Conservation (phyloP, 2,329 filamentous ascomycete genomes). For the Dactylella cylindrospora region DNA sequence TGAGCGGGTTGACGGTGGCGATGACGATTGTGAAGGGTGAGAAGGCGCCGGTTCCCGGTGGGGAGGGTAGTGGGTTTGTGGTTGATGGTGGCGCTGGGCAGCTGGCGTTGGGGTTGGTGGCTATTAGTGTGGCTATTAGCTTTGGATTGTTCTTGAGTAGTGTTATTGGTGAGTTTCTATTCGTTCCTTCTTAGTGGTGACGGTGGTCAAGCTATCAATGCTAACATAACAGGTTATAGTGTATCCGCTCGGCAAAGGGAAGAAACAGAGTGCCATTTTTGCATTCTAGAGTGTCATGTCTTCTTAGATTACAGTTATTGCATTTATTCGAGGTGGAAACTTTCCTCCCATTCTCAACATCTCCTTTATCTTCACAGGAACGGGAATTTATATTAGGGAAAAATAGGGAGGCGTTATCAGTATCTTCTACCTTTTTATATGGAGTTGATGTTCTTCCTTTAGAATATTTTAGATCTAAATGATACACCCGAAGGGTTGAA, state of each 20-base stretch:
- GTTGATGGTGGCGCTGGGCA: constrained; percentile 36
- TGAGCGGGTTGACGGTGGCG: constrained; percentile 50
- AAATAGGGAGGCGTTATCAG: too few relatives aligned
- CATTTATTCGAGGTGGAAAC: too few relatives aligned
- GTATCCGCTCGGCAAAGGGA: constrained; percentile 38
- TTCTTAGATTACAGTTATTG: too few relatives aligned
- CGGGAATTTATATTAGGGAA: too few relatives aligned
- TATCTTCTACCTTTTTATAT: too few relatives aligned
- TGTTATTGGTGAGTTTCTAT: constrained; percentile 35
- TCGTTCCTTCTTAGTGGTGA: background rate
- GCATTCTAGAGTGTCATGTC: constrained; percentile 41
- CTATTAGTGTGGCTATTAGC: constrained; percentile 42
- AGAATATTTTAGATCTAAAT: too few relatives aligned
- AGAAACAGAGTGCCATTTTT: constrained; percentile 39
- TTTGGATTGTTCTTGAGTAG: constrained; percentile 42
- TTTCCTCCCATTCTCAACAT: too few relatives aligned
- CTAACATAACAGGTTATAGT: constrained; percentile 21
- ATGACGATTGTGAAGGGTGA: constrained; percentile 38
- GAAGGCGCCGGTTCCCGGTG: background rate
- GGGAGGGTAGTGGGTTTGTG: constrained; percentile 14
- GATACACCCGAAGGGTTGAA: too few relatives aligned
- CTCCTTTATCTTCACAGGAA: too few relatives aligned
- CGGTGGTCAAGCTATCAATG: background rate
- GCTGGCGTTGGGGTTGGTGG: constrained; percentile 37
- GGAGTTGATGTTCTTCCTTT: too few relatives aligned